Base-by-base conservation (phyloP, 352 stramenopile species). In the Phytophthora agathidicida region DNA sequence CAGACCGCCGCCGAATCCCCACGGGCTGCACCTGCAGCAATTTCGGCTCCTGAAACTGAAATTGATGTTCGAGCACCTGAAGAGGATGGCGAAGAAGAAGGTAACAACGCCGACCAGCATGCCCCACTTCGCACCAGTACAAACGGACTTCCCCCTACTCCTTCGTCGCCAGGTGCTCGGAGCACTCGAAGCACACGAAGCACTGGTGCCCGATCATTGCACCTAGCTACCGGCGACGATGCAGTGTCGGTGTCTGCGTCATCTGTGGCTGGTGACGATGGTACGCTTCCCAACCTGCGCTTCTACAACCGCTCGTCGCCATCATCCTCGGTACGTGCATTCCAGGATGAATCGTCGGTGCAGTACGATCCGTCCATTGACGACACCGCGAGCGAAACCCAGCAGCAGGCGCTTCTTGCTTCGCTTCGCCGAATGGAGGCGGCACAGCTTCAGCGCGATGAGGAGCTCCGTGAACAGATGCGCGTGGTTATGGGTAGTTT, bases 241-340 rank as follows among this genome's bases (percentile, higher is more conserved):
- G 77, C 86, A 30, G 52, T 46, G 3, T 59, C 65, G 1, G 60
- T 70, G 24, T 73, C 65, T 20, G 52, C 71, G 0, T 86, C 77
- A 3, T 89, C 79, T 5, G 35, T 85, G 22, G 56, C 68, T 39
- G 68, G 74, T n/a, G 79, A 93, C 35, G 79, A 86, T 38, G 74
- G 74, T 22, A 43, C 48, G 22, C 69, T 73, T 16, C 64, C 74
- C 22, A 83, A 71, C 44, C 56, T 91, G 22, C 79, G 75, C 6
- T 83, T 82, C 28, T 93, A 88, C 49, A 78, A 75, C 19, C 79
- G 80, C 13, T 92, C 83, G 20, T 93, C 86, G 7, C 84, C 86
- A 11, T 91, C 86, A 27, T 93, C 83, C 39, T 94, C 86, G 7
- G 74, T 92, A 36, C 78, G 79, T 37, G 86, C 83, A 5, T 90